Base-by-base conservation (phyloP, 2,329 filamentous ascomycete species). In the Phoma sp. region DNA sequence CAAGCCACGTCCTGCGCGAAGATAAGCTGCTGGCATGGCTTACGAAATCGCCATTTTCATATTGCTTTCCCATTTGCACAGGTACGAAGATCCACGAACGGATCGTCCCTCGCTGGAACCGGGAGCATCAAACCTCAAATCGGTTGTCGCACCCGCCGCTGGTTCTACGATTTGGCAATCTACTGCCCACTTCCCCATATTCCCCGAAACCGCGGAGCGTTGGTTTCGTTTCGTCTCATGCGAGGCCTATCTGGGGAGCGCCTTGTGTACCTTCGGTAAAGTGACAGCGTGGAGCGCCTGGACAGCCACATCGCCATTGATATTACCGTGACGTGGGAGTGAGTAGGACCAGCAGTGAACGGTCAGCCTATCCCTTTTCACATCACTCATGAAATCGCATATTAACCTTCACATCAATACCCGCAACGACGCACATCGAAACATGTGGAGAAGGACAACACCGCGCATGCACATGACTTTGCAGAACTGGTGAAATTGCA, bases 141-240 rank as follows among this genome's bases (percentile, higher is more conserved):
- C 34, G 21, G 34, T 23, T 23, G 45, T 46, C 25, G 34, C 23
- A 40, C n/a, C 29, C 34, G 40, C 40, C 40, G 45, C 17, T 46
- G 33, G 33, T 49, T 36, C 23, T 29, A 29, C 23, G 39, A 34
- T 45, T 33, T 45, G 51, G 45, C 39, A 26, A 17, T 43, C 42
- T 34, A 26, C 23, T 36, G 51, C 42, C 39, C 28, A 54, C 46
- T 49, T 46, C 45, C 34, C 51, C 45, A 36, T 49, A 26, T 46
- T 54, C 40, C 18, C 51, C 51, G 39, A 45, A 36, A 45, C 45
- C 34, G 29, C 23, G 51, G 46, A 46, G 23, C 32, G 15, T 28
- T 47, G 40, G 29, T 14, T 53, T 39, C 30, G 51, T 54, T 54
- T 54, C 51, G 45, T 49, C 29, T 49, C 46, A 49, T 54, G 51